Evolutionary conservation across 1,139 yeast species (phyloP).

Genomic region (Pichia sp.): DNA sequence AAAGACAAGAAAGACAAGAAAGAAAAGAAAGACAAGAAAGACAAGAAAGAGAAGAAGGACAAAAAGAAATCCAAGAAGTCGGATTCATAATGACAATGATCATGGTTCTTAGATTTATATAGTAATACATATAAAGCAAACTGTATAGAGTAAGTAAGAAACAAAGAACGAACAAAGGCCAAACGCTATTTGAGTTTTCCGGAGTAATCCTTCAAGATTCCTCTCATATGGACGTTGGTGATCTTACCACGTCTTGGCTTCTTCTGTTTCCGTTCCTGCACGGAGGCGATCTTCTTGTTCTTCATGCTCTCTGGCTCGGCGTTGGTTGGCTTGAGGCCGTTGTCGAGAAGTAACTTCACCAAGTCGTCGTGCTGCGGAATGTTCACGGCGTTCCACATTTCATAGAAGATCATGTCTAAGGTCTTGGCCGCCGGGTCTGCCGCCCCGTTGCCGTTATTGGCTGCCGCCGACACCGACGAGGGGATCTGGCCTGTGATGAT

Average conservation of each 20-base stretch:
- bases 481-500: conserved; percentile 8
- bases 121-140: conserved; percentile 1
- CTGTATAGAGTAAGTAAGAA: background rate
- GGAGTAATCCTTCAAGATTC: conserved; percentile 80
- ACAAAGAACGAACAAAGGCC: background rate
- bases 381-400: conserved; percentile 73
- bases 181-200: conserved; percentile 28
- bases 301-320: conserved; percentile 87
- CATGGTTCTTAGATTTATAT: background rate
- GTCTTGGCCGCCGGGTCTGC: conserved; percentile 9
- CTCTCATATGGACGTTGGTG: conserved; percentile 95
- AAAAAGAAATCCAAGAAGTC: conserved; percentile 9
- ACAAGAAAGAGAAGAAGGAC: conserved; percentile 15
- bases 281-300: conserved; percentile 44
- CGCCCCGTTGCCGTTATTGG: background rate
- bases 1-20: conserved; percentile 17
- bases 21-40: conserved; percentile 19
- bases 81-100: background rate
- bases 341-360: conserved; percentile 71
- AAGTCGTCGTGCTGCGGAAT: conserved; percentile 79
- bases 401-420: conserved; percentile 43
- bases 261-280: conserved; percentile 76
- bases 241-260: conserved; percentile 90
- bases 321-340: conserved; percentile 91
- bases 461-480: background rate